Conservation (phyloP, 352 stramenopile genomes). For the Pythium rishiriense region DNA sequence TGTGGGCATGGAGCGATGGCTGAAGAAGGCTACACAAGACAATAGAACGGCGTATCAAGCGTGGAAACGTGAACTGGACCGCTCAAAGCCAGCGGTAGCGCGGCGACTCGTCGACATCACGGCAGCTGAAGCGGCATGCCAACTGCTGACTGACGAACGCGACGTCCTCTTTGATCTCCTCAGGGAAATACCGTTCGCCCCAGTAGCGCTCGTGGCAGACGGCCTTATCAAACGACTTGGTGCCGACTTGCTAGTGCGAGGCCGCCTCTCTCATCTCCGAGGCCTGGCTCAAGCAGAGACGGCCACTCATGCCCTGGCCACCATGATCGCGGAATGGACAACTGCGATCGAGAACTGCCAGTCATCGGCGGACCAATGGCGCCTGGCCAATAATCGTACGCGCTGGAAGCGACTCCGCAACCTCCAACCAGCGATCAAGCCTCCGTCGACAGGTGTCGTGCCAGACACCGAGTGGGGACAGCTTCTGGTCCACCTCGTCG, state of each 20-base stretch:
- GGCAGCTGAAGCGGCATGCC: not conserved
- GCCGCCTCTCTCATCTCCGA: too few relatives aligned
- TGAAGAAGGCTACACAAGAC: constrained; percentile 2
- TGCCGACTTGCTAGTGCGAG: too few relatives aligned
- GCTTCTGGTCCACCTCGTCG: not conserved
- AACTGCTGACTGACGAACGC: not conserved
- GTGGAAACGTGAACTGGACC: not conserved
- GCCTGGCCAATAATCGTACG: not conserved
- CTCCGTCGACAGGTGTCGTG: not conserved
- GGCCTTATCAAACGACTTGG: too few relatives aligned
- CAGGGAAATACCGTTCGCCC: not conserved
- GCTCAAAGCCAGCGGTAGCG: not conserved
- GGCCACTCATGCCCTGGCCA: too few relatives aligned
- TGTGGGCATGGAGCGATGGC: not conserved
- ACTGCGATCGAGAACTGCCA: not conserved
- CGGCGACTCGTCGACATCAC: not conserved
- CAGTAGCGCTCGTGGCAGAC: not conserved
- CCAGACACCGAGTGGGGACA: not conserved
- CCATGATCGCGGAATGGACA: not conserved
- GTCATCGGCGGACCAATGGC: not conserved
- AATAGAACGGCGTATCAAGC: not conserved
- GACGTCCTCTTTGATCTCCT: not conserved
- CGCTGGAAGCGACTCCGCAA: not conserved
- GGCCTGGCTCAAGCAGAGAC: too few relatives aligned
- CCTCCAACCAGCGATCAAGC: not conserved